Evolutionary conservation across 805 yeast species (phyloP), one percentile per base, ranked within the genome.

Genomic region (Ogataea kodamae): DNA sequence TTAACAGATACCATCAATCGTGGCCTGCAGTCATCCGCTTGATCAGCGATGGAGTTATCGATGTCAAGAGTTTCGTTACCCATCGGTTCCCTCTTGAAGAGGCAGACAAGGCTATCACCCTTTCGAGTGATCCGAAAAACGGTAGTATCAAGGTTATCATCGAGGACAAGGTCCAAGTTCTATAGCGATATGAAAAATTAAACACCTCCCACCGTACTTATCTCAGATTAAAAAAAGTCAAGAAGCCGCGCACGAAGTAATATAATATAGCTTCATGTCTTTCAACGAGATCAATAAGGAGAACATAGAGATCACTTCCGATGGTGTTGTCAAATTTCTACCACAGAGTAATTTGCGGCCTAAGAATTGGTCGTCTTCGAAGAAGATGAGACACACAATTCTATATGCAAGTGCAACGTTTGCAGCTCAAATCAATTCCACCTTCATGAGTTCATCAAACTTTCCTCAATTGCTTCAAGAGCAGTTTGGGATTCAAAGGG

Each of bases 21-120:
- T 74, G 78, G 77, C 78, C 78, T 12, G 62, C 72, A n/a, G 73
- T 67, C 9, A 72, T 74, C 42, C 64, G 70, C 18, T 54, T 74
- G 40, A 59, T 74, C 38, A 55, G 64, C 29, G 66, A 64, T 32
- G 68, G 68, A 12, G 59, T 65, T 11, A 53, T 70, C 31, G 59
- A 69, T 30, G 70, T 70, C 18, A 65, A 65, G 46, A 45, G 54
- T n/a, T 55, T 74, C 30, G 71, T 74, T 25, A 71, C 78, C 2
- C 77, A 73, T 54, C 57, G 60, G 34, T 70, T 68, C 59, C 49
- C 54, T 16, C 55, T 74, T 23, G 73, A 70, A 42, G 60, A 70
- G 9, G 73, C 75, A 6, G 64, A 52, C 16, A 52, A 66, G 39
- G 78, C 77, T n/a, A 64, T 70, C 49, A 53, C 49, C 30, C 52